Base-by-base conservation (phyloP, 306 rosid species). In the Begonia loranthoides region DNA sequence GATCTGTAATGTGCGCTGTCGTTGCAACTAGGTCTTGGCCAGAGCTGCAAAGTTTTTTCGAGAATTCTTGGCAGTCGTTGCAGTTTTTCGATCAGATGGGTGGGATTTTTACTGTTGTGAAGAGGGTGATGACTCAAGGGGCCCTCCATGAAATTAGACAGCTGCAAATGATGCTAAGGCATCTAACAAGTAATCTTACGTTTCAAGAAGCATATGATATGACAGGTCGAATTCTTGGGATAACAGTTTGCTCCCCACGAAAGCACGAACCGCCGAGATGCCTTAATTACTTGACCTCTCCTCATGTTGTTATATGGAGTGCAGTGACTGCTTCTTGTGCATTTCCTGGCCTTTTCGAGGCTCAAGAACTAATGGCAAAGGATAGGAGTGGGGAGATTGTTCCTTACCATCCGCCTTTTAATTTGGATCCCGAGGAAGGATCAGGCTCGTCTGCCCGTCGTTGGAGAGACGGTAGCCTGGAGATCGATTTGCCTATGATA, bases 271-370 rank as follows among this genome's bases (percentile, higher is more conserved):
- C 95, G 1, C 99, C 95, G 36, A 83, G 99, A 73, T 90, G 99
- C 72, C 99, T 90, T 48, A 90, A 90, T 77, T 90, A 90, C 80
- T 66, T 86, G 76, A 90, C 99, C 15, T 90, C 99, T 13, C 99
- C 99, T 15, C 94, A 86, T 41, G 99, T 90, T 48, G 94, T 90
- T 51, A 80, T 90, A 76, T 90, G 99, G 99, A 90, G 95, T 67
- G 95, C 99, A 2, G 99, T 90, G 56, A 90, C 94, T 0, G 99
- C 99, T 53, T 90, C 99, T 57, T 90, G 99, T 52, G 99, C 99
- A 38, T 90, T 90, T 57, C 99, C 95, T 14, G 99, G 94, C 51
- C 99, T 90, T 56, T 90, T 83, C 61, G 99, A 90, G 83, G 99
- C 99, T 16, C 99, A 90, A 68, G 99, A 90, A 66, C 74, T 90